These are phyloP conservation scores for Leucaena leucocephala DNA, from an alignment of 306 rosid species.

Conservation along the genomic window DNA sequence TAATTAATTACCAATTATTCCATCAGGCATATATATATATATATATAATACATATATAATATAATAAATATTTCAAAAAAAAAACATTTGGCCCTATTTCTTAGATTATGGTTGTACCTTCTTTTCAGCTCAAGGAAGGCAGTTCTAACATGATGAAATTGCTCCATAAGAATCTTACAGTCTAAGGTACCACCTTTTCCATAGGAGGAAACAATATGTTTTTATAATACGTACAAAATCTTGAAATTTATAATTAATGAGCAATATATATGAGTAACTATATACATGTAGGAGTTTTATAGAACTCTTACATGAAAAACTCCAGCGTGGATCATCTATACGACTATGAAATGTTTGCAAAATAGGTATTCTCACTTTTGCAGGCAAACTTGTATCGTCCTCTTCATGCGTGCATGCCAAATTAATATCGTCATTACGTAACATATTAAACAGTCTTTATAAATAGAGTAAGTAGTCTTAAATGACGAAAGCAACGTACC, in stretches of 20 bases:
- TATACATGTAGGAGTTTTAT: not conserved
- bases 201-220: not conserved
- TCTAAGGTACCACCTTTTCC: slow-evolving; percentile 62
- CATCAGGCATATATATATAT: not conserved
- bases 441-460: too few species aligned
- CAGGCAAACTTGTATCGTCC: slow-evolving; percentile 14
- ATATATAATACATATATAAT: too few species aligned
- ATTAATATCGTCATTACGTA: not conserved
- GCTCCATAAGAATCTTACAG: slow-evolving; percentile 73
- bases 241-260: not conserved
- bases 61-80: not conserved
- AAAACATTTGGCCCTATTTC: too few species aligned
- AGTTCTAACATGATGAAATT: slow-evolving; percentile 66
- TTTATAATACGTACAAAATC: too few species aligned
- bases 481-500: slow-evolving; percentile 40
- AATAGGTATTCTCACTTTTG: slow-evolving; percentile 8
- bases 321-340: slow-evolving; percentile 13
- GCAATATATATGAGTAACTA: not conserved
- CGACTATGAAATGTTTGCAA: not conserved
- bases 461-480: too few species aligned
- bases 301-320: slow-evolving; percentile 2
- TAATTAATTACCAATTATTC: not conserved
- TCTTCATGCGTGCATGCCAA: not conserved
- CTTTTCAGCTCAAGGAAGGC: slow-evolving; percentile 65
- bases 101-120: slow-evolving; percentile 35